A percentile compares a stretch with the other conserved stretches of the same genome.
These are phyloP conservation scores for Colletotrichum truncatum DNA, from an alignment of 2,329 filamentous ascomycete genomes.

Conservation along the genomic window DNA sequence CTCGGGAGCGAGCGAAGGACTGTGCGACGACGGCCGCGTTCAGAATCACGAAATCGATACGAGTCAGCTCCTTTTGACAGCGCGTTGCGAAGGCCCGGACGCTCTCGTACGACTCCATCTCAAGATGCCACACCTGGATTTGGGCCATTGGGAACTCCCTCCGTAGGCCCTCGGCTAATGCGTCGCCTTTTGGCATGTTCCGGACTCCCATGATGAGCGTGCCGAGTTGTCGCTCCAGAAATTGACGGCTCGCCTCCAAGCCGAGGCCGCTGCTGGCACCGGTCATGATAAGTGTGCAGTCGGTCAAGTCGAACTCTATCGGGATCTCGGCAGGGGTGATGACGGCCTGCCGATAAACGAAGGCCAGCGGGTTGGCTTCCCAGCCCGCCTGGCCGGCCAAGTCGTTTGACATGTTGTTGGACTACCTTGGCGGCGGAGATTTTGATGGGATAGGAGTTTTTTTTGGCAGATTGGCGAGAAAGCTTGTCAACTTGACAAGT, in stretches of 20 bases:
- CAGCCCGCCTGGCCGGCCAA: slow-evolving; percentile 23
- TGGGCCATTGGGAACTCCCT: slow-evolving; percentile 21
- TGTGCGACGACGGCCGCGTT: slow-evolving; percentile 29
- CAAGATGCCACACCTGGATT: slow-evolving; percentile 30
- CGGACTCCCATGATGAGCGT: slow-evolving; percentile 53
- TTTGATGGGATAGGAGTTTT: not conserved
- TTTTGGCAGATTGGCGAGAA: slow-evolving; percentile 13
- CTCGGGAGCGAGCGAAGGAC: slow-evolving; percentile 12
- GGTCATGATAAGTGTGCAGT: slow-evolving; percentile 48
- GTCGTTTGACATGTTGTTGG: slow-evolving; percentile 26
- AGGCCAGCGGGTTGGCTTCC: slow-evolving; percentile 27
- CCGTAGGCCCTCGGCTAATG: slow-evolving; percentile 33
- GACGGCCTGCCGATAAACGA: slow-evolving; percentile 24
- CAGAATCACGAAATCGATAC: slow-evolving; percentile 31
- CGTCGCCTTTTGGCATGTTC: slow-evolving; percentile 39
- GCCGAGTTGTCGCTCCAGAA: slow-evolving; percentile 43
- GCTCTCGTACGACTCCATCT: slow-evolving; percentile 31
- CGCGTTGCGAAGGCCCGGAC: slow-evolving; percentile 21
- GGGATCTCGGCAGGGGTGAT: slow-evolving; percentile 25
- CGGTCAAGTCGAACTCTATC: slow-evolving; percentile 20
- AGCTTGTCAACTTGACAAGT: not conserved
- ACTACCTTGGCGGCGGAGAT: not conserved
- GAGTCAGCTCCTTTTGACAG: slow-evolving; percentile 5
- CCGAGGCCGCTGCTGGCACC: slow-evolving; percentile 55
- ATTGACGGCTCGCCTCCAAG: slow-evolving; percentile 47